Evolutionary conservation across 2,329 filamentous ascomycete species (phyloP), one percentile per base, ranked within the genome.

Genomic region (Akanthomyces muscarius): DNA sequence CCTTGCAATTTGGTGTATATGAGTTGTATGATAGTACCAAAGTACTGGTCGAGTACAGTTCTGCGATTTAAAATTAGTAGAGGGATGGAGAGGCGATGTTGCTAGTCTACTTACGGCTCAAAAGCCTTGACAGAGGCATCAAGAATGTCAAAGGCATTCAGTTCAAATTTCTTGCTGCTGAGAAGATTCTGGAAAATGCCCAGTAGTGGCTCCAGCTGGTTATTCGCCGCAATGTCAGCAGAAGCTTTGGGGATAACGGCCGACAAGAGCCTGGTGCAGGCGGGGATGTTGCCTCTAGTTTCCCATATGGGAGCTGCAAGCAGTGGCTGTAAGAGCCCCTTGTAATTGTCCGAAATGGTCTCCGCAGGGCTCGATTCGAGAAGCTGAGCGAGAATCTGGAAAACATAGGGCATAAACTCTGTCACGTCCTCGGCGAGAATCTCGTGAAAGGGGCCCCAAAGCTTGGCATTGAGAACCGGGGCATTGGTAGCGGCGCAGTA

Each of bases 331-430:
- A 98, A 84, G 52, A 99, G 80, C 7, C 85, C 83, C 74, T 90
- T 88, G 80, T 96, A 97, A 72, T 92, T 89, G 30, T 86, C 84
- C 2, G 92, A 91, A 36, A 98, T 81, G 10, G 89, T 83, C n/a
- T 86, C 89, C 0, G 88, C 83, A 0, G 91, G 90, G 69, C 95
- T 94, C 8, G 89, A 86, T 76, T 98, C 94, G 3, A 99, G 83
- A 16, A 99, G 84, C 59, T 94, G 91, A 3, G 94, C 91, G 66
- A 98, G 90, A 42, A 99, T 85, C 74, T 99, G 95, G 82, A 99
- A 97, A 61, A 98, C 88, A 70, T 98, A 99, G 5, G 94, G 95
- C 72, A 92, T 89, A 73, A 99, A 99, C 77, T 99, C 95, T 68
- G 92, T 88, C 30, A 98, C 89, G 70, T 95, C 91, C 67, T 91